Evolutionary conservation across 2,329 filamentous ascomycete genomes (phyloP), one percentile per base, ranked within the genome.

Genomic region (Trichoderma koningiopsis): DNA sequence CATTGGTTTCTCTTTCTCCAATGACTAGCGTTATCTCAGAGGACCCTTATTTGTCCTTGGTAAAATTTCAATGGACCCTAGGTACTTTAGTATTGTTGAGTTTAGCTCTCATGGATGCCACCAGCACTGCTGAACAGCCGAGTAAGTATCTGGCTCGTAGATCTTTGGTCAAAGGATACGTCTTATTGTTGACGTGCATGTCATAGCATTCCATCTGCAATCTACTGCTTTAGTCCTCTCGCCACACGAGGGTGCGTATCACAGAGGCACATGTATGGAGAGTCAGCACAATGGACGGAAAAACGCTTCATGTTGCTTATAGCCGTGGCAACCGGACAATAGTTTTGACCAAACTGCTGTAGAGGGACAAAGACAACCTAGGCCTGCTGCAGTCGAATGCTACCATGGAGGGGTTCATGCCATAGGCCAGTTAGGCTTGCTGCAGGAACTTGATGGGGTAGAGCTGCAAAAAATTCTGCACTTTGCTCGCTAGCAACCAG

Each of bases 401-500:
- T 53, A 49, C 47, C 1, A 49, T 52, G 29, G n/a, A 33, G n/a
- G 43, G n/a, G 49, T 19, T n/a, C 40, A 19, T n/a, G 40, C 16
- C 16, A 43, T n/a, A 19, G 40, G 22, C 40, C 2, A 52, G 10
- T 35, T 11, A 19, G 13, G 10, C 40, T 35, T 52, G 31, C 40
- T 62, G 59, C 43, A 47, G 43, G n/a, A n/a, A 47, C 43, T 47
- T 8, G 29, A 53, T 37, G 60, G 60, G 47, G 43, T 40, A 49
- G 33, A 55, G 61, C 47, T 55, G 60, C 37, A 55, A 49, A 64
- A 64, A 64, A 31, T 56, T 64, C 61, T 64, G 61, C 61, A 43
- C 61, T n/a, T 56, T 24, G 40, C 31, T 56, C 49, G 61, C 61
- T 64, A 43, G 49, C 61, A 64, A 40, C 8, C 22, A 22, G 53